Conservation (phyloP, 2,329 filamentous ascomycete genomes). For the Talaromyces marneffei region DNA sequence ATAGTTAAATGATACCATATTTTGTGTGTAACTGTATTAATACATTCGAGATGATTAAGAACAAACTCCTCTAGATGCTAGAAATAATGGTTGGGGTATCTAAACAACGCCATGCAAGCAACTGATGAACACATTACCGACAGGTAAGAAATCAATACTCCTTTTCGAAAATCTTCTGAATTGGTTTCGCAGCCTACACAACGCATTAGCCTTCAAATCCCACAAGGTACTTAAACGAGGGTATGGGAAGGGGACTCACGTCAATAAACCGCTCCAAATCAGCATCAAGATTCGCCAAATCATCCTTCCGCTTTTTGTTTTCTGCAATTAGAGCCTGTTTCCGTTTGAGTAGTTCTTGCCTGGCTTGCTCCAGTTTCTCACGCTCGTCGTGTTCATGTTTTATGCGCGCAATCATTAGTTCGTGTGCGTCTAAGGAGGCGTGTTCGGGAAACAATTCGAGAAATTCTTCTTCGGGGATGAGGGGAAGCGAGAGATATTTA, state of each 20-base stretch:
- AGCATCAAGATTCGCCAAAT: slow-evolving; percentile 82
- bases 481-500: slow-evolving; percentile 76
- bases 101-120: slow-evolving; percentile 7
- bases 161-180: slow-evolving; percentile 79
- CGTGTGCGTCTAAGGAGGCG: slow-evolving; percentile 64
- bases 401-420: slow-evolving; percentile 83
- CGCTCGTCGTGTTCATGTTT: slow-evolving; percentile 83
- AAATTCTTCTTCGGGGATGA: slow-evolving; percentile 80
- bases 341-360: slow-evolving; percentile 68
- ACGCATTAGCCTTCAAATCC: slow-evolving; percentile 15
- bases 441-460: slow-evolving; percentile 70
- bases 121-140: neutral
- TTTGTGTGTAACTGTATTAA: neutral
- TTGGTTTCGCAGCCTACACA: slow-evolving; percentile 74
- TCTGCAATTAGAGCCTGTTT: slow-evolving; percentile 65
- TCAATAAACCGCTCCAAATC: slow-evolving; percentile 93
- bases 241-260: slow-evolving; percentile 45
- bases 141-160: slow-evolving; percentile 40
- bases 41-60: neutral
- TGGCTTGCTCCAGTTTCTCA: slow-evolving; percentile 75
- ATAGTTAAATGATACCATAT: slow-evolving; percentile 5
- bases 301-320: slow-evolving; percentile 91
- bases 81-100: neutral
- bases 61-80: neutral
- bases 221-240: neutral